Evolutionary conservation across 2,329 filamentous ascomycete genomes (phyloP), one percentile per base, ranked within the genome.

Genomic region (Fusarium penzigii): DNA sequence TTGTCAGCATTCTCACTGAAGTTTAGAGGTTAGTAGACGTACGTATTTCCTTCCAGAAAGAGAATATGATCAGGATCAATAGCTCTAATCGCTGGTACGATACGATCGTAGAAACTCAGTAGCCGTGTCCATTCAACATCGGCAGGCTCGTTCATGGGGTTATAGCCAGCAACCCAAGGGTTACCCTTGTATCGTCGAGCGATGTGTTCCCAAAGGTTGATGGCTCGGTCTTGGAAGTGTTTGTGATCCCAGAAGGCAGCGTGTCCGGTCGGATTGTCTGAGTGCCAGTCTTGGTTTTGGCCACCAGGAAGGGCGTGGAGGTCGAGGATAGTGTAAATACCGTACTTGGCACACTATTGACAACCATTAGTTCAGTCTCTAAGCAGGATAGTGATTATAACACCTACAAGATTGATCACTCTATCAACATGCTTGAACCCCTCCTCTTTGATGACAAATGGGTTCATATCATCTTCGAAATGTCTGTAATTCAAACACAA

Each of bases 401-500:
- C 6, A 47, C 52, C 44, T 34, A 53, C 59, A 46, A 78, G 66
- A 1, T 79, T 69, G 10, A 81, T 67, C 0, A 80, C 71, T 17
- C 76, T 67, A 56, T 82, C 78, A 2, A 82, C 67, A 42, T 75
- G 75, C 52, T 77, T 75, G 63, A 81, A 81, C 0, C 78, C 79
- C 16, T 71, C 69, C 17, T 71, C 63, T 55, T 79, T 80, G 25
- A 80, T 66, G 1, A 78, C 73, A 8, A 72, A 67, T 0, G 78
- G 78, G 52, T 80, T 75, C 71, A 76, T 74, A 53, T 79, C 77
- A 52, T 82, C 78, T 56, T 79, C 75, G 38, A 82, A 81, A 59
- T 81, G 78, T 1, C 76, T 75, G 57, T 84, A 83, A 61, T 85
- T 85, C 65, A 86, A 82, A 1, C 80, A 79, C 3, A 86, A 63